Percentiles rank a stretch among this genome's conserved stretches.
Evolutionary conservation across 2,329 filamentous ascomycete species (phyloP).

Genomic region (Exserohilum rostratum): DNA sequence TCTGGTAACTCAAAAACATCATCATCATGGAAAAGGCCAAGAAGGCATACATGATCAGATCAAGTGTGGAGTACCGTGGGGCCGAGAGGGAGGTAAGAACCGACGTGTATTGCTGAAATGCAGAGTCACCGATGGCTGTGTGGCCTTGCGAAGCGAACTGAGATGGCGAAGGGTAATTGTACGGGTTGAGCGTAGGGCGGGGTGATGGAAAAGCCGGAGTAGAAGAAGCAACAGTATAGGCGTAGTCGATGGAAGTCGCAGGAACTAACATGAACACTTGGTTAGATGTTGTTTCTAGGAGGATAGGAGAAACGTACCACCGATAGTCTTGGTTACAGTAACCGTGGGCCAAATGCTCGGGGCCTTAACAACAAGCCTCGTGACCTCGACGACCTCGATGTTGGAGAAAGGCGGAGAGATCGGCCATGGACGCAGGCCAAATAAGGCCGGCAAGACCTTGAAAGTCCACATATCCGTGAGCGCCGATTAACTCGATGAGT

Average conservation of each 20-base stretch:
- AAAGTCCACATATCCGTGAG: constrained; percentile 1
- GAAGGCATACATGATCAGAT: neutral
- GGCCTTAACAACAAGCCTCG: neutral
- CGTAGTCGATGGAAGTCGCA: constrained; percentile 5
- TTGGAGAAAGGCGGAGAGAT: neutral
- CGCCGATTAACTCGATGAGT: too few species aligned
- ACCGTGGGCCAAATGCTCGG: constrained; percentile 6
- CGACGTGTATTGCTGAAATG: neutral
- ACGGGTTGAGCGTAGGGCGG: neutral
- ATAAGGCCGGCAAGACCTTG: constrained; percentile 2
- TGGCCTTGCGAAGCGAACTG: too few species aligned
- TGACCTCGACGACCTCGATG: constrained; percentile 1
- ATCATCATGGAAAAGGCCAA: neutral
- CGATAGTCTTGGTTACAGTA: constrained; percentile 9
- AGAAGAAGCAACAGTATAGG: neutral
- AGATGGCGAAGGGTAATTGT: neutral
- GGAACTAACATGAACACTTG: neutral
- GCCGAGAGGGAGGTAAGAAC: neutral
- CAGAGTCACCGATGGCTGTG: neutral
- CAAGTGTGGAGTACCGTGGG: neutral
- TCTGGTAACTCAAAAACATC: neutral
- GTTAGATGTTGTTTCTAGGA: neutral
- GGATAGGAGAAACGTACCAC: constrained; percentile 1
- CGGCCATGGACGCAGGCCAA: neutral
- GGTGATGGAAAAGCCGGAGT: neutral